These are phyloP conservation scores for Kwoniella sp. DNA, from an alignment of 768 basidiomycete genomes.

Conservation along the genomic window DNA sequence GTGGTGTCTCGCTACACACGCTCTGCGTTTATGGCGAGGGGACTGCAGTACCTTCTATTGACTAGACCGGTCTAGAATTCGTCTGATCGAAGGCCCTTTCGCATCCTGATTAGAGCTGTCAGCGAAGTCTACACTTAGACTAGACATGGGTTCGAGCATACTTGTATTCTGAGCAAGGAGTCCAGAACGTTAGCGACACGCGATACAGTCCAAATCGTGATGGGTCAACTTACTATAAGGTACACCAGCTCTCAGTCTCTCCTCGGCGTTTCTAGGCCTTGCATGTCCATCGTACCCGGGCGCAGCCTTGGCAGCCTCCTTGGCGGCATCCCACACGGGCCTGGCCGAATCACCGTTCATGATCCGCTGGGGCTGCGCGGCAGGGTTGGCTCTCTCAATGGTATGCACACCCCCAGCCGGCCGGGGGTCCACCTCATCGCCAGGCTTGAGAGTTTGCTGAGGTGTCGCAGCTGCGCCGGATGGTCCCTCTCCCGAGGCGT, in stretches of 20 bases:
- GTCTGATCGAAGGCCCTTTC: slow-evolving; percentile 43
- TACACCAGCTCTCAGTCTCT: slow-evolving; percentile 65
- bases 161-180: too few relatives aligned
- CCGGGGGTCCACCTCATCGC: slow-evolving; percentile 22
- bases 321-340: slow-evolving; percentile 53
- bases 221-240: slow-evolving; percentile 46
- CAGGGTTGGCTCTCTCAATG: slow-evolving; percentile 15
- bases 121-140: not conserved
- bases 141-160: not conserved
- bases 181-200: too few relatives aligned
- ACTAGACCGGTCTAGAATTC: slow-evolving; percentile 43
- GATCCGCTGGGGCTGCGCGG: slow-evolving; percentile 32
- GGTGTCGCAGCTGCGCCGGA: slow-evolving; percentile 7
- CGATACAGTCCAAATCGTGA: too few relatives aligned
- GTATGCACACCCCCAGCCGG: too few relatives aligned
- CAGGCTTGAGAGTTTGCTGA: slow-evolving; percentile 17
- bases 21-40: too few relatives aligned
- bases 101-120: slow-evolving; percentile 22
- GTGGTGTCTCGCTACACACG: too few relatives aligned
- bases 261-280: slow-evolving; percentile 65
- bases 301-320: slow-evolving; percentile 55
- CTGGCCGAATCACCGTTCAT: slow-evolving; percentile 7
- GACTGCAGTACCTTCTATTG: too few relatives aligned
- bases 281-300: slow-evolving; percentile 67
- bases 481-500: slow-evolving; percentile 37